Percentiles rank a stretch among this genome's conserved stretches.
Evolutionary conservation across 495 filamentous ascomycete species (phyloP).

Genomic region (Xylaria castorea): DNA sequence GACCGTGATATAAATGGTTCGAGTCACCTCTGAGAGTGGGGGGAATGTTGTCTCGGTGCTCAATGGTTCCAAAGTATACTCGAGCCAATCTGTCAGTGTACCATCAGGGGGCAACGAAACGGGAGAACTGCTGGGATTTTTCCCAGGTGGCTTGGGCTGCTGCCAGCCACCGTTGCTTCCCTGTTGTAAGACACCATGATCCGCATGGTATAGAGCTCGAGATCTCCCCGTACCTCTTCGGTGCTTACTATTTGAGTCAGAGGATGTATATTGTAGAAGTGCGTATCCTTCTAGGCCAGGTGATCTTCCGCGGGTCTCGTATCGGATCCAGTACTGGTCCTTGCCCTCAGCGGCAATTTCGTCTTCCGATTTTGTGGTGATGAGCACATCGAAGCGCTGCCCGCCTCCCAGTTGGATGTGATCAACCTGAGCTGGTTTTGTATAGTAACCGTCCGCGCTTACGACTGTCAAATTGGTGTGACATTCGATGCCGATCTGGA

Average conservation of each 20-base stretch:
- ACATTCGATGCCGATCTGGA: constrained; percentile 57
- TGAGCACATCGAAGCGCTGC: constrained; percentile 62
- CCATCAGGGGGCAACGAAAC: constrained; percentile 50
- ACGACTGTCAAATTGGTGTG: constrained; percentile 60
- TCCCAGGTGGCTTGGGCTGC: constrained; percentile 31
- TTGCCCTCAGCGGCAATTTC: constrained; percentile 51
- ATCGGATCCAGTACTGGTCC: constrained; percentile 60
- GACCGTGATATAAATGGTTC: constrained; percentile 55
- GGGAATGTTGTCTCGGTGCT: constrained; percentile 49
- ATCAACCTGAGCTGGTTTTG: constrained; percentile 51
- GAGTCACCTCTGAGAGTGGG: constrained; percentile 58
- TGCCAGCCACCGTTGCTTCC: not conserved
- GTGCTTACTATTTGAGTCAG: constrained; percentile 17
- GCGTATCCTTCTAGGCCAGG: constrained; percentile 55
- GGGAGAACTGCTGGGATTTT: constrained; percentile 40
- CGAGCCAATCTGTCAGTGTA: constrained; percentile 52
- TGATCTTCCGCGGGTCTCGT: constrained; percentile 58
- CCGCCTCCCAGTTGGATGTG: constrained; percentile 62
- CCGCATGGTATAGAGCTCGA: not conserved
- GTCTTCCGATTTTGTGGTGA: constrained; percentile 51
- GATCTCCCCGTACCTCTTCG: not conserved
- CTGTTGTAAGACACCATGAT: not conserved
- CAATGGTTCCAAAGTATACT: constrained; percentile 60
- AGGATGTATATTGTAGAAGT: constrained; percentile 55
- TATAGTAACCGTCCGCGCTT: constrained; percentile 65